These are phyloP conservation scores for Cornus florida DNA, from an alignment of 148 eudicot species.

Conservation along the genomic window DNA sequence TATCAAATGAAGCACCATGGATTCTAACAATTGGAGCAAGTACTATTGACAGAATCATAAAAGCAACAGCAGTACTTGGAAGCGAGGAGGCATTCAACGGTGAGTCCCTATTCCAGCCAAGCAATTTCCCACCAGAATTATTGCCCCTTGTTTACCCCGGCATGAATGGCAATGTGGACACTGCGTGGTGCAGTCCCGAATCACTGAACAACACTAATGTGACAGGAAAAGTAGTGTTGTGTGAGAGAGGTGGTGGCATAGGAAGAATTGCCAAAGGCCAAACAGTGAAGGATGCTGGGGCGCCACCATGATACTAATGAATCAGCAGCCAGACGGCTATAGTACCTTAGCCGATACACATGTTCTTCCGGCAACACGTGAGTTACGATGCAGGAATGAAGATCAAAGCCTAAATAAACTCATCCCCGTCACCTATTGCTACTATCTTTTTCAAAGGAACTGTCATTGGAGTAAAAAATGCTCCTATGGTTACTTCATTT, in stretches of 20 bases:
- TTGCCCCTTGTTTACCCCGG: constrained; percentile 30
- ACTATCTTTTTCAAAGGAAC: constrained; percentile 34
- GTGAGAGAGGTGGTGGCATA: constrained; percentile 16
- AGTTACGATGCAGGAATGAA: constrained; percentile 24
- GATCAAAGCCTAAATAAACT: constrained; percentile 29
- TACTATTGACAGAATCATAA: constrained; percentile 41
- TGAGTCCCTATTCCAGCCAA: constrained; percentile 32
- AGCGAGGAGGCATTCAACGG: constrained; percentile 18
- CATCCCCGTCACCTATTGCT: constrained; percentile 26
- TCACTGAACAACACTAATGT: constrained; percentile 20
- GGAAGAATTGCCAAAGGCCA: constrained; percentile 20
- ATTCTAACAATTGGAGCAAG: constrained; percentile 51
- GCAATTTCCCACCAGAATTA: not conserved
- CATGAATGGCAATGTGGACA: not conserved
- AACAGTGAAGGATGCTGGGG: constrained; percentile 37
- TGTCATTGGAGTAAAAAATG: constrained; percentile 24
- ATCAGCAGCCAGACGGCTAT: constrained; percentile 4
- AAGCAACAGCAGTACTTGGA: constrained; percentile 25
- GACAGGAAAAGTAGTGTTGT: constrained; percentile 33
- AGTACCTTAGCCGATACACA: constrained; percentile 23
- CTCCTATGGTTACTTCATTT: constrained; percentile 35
- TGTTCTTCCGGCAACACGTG: constrained; percentile 28
- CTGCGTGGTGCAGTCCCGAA: constrained; percentile 13
- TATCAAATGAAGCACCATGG: constrained; percentile 56
- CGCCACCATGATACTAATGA: constrained; percentile 35